These are phyloP conservation scores for Pichia sp. DNA, from an alignment of 1,139 yeast species.

Conservation along the genomic window DNA sequence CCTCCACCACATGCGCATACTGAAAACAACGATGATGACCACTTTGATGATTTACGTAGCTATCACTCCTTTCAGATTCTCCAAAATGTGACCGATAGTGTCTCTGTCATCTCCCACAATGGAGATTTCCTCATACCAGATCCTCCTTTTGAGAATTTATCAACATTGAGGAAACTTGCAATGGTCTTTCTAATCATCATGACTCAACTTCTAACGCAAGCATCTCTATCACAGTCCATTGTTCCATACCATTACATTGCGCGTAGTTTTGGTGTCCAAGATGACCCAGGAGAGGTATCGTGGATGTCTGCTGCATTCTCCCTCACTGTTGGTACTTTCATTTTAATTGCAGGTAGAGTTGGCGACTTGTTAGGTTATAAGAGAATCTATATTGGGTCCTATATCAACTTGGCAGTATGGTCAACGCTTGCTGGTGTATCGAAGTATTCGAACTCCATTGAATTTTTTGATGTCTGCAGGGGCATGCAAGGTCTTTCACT, in stretches of 20 bases:
- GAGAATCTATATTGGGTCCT: slow-evolving; percentile 40
- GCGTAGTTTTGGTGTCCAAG: slow-evolving; percentile 30
- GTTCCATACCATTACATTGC: slow-evolving; percentile 34
- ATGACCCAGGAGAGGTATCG: slow-evolving; percentile 36
- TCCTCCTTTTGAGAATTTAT: slow-evolving; percentile 17
- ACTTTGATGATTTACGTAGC: too few species aligned
- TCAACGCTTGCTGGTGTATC: slow-evolving; percentile 46
- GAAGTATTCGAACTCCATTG: slow-evolving; percentile 33
- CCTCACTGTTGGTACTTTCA: slow-evolving; percentile 56
- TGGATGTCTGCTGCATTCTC: slow-evolving; percentile 60
- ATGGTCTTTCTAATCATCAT: slow-evolving; percentile 31
- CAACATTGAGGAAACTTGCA: slow-evolving; percentile 17
- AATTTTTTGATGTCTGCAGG: slow-evolving; percentile 45
- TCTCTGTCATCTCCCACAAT: too few species aligned
- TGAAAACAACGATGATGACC: too few species aligned
- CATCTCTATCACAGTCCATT: slow-evolving; percentile 38
- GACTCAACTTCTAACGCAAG: slow-evolving; percentile 46
- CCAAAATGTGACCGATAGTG: too few species aligned
- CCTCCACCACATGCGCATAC: too few species aligned
- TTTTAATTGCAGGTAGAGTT: slow-evolving; percentile 50
- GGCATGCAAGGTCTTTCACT: slow-evolving; percentile 58
- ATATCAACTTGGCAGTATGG: slow-evolving; percentile 40
- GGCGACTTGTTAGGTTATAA: slow-evolving; percentile 64
- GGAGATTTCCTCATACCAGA: slow-evolving; percentile 3
- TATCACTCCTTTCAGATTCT: too few species aligned